phyloP scores from a whole-genome alignment of 768 basidiomycete genomes.

The Dictyophora rubrovolvata region DNA sequence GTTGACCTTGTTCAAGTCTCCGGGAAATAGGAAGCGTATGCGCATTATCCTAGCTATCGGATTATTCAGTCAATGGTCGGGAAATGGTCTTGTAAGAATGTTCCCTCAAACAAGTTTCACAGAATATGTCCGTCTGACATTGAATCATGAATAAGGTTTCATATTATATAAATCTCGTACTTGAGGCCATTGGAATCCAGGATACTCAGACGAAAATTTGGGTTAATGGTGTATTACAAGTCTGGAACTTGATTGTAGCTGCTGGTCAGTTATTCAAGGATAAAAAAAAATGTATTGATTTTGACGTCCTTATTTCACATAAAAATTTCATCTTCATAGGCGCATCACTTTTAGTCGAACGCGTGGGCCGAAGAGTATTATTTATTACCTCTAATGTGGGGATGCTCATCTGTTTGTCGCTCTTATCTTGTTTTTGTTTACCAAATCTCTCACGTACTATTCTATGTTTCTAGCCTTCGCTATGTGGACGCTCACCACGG shows the following conservation, averaged over 20 bases:
- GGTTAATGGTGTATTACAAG: slow-evolving; percentile 57
- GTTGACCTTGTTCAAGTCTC: slow-evolving; percentile 43
- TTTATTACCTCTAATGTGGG: slow-evolving; percentile 58
- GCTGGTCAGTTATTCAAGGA: slow-evolving; percentile 2
- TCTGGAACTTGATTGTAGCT: slow-evolving; percentile 57
- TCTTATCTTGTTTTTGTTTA: background rate
- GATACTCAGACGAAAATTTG: slow-evolving; percentile 41
- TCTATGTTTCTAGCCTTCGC: slow-evolving; percentile 32
- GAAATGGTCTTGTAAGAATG: background rate
- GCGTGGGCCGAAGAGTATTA: slow-evolving; percentile 55
- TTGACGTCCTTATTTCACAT: background rate
- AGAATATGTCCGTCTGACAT: slow-evolving; percentile 1
- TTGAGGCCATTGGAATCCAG: slow-evolving; percentile 54
- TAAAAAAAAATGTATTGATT: background rate
- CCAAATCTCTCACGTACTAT: background rate
- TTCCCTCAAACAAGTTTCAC: background rate
- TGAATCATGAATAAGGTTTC: slow-evolving; percentile 44
- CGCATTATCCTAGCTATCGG: slow-evolving; percentile 56
- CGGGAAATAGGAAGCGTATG: slow-evolving; percentile 63
- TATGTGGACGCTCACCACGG: slow-evolving; percentile 43
- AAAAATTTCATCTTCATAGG: slow-evolving; percentile 18
- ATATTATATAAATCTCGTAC: slow-evolving; percentile 62
- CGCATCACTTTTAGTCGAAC: slow-evolving; percentile 57
- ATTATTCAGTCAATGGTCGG: slow-evolving; percentile 63
- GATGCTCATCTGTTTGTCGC: slow-evolving; percentile 39